A percentile compares a stretch with the other conserved stretches of the same genome.
These are phyloP conservation scores for Hypholoma sublateritium DNA, from an alignment of 768 basidiomycete genomes.

Conservation along the genomic window DNA sequence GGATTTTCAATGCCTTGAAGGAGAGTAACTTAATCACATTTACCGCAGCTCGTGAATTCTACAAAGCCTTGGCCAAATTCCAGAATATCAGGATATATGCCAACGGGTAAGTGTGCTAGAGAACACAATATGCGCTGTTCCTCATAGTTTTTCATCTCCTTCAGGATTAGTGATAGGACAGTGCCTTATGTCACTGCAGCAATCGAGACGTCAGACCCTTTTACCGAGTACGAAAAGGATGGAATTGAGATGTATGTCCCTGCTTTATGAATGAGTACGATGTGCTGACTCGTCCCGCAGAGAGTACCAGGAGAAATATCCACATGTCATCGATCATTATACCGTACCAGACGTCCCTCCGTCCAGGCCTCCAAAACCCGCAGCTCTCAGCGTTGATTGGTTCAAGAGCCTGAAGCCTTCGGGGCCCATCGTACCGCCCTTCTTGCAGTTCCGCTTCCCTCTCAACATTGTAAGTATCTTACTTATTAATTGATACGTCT, in stretches of 20 bases:
- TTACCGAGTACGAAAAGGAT: slow-evolving; percentile 50
- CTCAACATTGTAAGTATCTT: slow-evolving; percentile 60
- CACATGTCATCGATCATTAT: slow-evolving; percentile 56
- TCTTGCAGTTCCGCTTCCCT: slow-evolving; percentile 61
- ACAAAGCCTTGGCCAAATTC: slow-evolving; percentile 68
- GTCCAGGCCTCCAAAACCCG: slow-evolving; percentile 36
- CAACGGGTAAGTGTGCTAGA: slow-evolving; percentile 57
- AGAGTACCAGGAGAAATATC: slow-evolving; percentile 55
- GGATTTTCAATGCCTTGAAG: background rate
- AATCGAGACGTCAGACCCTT: slow-evolving; percentile 69
- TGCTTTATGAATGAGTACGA: background rate
- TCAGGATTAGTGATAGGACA: slow-evolving; percentile 69
- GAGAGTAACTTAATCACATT: background rate
- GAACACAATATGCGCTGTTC: no score
- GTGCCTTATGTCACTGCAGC: slow-evolving; percentile 83
- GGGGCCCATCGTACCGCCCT: slow-evolving; percentile 55
- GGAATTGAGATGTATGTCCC: slow-evolving; percentile 31
- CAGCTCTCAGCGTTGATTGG: slow-evolving; percentile 43
- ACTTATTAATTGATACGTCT: background rate
- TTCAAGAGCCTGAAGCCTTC: slow-evolving; percentile 38
- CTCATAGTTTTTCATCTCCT: background rate
- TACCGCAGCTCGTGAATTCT: slow-evolving; percentile 66
- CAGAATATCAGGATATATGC: slow-evolving; percentile 75
- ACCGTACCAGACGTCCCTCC: slow-evolving; percentile 43
- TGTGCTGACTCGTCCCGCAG: slow-evolving; percentile 29